phyloP scores from a whole-genome alignment of 2,329 filamentous ascomycete species.

The Trichoderma citrinoviride region DNA sequence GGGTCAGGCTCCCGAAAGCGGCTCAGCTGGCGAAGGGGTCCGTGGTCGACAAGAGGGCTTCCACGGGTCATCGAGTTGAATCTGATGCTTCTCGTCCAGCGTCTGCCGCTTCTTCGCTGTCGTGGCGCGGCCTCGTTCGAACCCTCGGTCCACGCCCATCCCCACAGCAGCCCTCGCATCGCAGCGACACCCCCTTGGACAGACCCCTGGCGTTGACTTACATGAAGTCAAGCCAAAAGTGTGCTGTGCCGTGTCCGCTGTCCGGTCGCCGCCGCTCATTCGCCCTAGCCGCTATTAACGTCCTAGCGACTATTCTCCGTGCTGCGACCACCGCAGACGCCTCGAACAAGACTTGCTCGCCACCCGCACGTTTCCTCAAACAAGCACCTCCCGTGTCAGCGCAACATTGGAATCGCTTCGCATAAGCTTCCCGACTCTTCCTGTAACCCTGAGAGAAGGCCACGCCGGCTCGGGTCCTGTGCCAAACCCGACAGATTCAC shows the following conservation, averaged over 20 bases:
- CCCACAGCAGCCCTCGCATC: slow-evolving; percentile 12
- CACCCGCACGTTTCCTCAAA: slow-evolving; percentile 22
- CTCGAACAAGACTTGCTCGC: slow-evolving; percentile 3
- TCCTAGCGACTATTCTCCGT: slow-evolving; percentile 7
- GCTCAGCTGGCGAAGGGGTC: slow-evolving; percentile 14
- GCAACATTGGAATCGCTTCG: slow-evolving; percentile 15
- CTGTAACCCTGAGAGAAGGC: slow-evolving; percentile 10
- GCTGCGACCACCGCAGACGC: slow-evolving; percentile 1
- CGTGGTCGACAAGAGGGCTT: background rate
- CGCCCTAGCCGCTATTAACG: slow-evolving; percentile 10
- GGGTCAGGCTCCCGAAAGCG: slow-evolving; percentile 20
- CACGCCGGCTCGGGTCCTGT: slow-evolving; percentile 2
- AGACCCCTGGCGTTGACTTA: slow-evolving; percentile 21
- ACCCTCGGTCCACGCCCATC: slow-evolving; percentile 15
- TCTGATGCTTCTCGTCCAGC: slow-evolving; percentile 10
- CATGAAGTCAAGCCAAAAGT: slow-evolving; percentile 1
- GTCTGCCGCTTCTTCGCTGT: background rate
- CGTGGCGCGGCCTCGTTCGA: slow-evolving; percentile 14
- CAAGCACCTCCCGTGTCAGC: slow-evolving; percentile 17
- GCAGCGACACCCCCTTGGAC: slow-evolving; percentile 9
- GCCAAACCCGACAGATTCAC: slow-evolving; percentile 12
- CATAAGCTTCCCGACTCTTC: slow-evolving; percentile 20
- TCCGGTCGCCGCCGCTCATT: slow-evolving; percentile 14
- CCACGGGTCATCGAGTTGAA: background rate
- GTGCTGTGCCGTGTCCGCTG: slow-evolving; percentile 6